phyloP scores from a whole-genome alignment of 2,329 filamentous ascomycete genomes.

The Phoma sp. region DNA sequence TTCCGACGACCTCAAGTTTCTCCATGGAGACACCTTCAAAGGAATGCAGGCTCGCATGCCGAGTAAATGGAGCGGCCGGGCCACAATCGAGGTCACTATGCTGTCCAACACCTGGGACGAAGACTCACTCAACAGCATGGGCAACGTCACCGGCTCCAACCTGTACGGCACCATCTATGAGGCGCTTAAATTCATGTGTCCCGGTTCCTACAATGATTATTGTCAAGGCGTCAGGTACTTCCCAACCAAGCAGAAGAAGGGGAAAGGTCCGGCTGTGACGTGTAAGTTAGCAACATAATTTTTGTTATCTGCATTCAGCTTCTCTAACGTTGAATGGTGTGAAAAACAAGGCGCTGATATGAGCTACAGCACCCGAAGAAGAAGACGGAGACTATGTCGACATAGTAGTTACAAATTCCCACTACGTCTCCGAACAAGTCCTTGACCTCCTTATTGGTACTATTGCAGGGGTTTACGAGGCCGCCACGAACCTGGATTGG shows the following conservation, averaged over 20 bases:
- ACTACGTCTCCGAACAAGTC: not conserved
- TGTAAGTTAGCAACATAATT: too few relatives aligned
- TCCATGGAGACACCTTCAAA: too few relatives aligned
- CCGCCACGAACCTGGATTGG: not conserved
- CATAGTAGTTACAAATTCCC: not conserved
- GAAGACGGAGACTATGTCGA: too few relatives aligned
- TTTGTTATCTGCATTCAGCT: too few relatives aligned
- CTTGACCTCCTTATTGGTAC: conserved; percentile 1
- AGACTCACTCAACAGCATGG: not conserved
- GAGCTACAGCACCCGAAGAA: not conserved
- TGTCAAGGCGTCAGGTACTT: not conserved
- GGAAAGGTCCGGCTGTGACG: too few relatives aligned
- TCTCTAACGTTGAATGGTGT: not conserved
- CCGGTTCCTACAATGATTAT: not conserved
- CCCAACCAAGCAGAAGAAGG: not conserved
- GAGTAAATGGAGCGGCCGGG: not conserved
- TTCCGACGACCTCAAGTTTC: too few relatives aligned
- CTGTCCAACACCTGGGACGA: not conserved
- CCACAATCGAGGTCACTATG: conserved; percentile 4
- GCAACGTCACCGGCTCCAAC: not conserved
- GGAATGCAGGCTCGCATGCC: too few relatives aligned
- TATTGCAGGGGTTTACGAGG: conserved; percentile 1
- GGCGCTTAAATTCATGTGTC: not conserved
- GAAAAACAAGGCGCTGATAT: too few relatives aligned
- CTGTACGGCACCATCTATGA: not conserved